Conservation (phyloP, 2,329 filamentous ascomycete genomes). For the Boeremia lycopersici region DNA sequence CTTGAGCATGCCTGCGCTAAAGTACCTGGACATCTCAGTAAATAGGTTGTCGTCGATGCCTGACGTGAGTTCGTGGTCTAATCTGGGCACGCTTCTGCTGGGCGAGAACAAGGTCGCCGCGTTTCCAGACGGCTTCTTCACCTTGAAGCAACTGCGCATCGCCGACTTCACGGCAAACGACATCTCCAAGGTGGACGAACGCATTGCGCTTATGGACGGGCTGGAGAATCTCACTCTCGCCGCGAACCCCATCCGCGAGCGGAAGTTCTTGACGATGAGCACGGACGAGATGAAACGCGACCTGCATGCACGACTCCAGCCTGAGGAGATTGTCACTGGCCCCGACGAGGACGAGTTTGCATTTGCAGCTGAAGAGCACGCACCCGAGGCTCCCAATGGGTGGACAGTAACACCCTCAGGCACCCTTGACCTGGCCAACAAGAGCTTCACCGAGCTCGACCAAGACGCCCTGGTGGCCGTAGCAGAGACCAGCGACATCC, state of each 20-base stretch:
- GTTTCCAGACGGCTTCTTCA: slow-evolving; percentile 77
- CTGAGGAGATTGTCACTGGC: slow-evolving; percentile 40
- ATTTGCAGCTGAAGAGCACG: neutral
- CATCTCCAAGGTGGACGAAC: slow-evolving; percentile 74
- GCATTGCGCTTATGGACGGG: slow-evolving; percentile 78
- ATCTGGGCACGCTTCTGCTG: slow-evolving; percentile 73
- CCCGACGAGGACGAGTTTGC: slow-evolving; percentile 1
- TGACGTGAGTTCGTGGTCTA: slow-evolving; percentile 74
- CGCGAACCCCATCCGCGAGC: slow-evolving; percentile 90
- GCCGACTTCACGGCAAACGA: slow-evolving; percentile 88
- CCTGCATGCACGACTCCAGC: slow-evolving; percentile 69
- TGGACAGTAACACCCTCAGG: slow-evolving; percentile 46
- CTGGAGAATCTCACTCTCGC: slow-evolving; percentile 76
- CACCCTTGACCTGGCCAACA: slow-evolving; percentile 51
- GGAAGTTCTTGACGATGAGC: slow-evolving; percentile 79
- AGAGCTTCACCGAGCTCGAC: slow-evolving; percentile 48
- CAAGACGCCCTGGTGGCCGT: slow-evolving; percentile 49
- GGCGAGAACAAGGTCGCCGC: slow-evolving; percentile 80
- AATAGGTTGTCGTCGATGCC: slow-evolving; percentile 80
- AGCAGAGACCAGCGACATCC: slow-evolving; percentile 55
- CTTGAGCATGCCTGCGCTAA: slow-evolving; percentile 72
- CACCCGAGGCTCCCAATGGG: slow-evolving; percentile 10
- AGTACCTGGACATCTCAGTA: slow-evolving; percentile 75
- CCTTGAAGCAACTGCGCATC: slow-evolving; percentile 70
- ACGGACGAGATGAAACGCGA: slow-evolving; percentile 82